Percentiles rank a stretch among this genome's conserved stretches.
Evolutionary conservation across 2,329 filamentous ascomycete genomes (phyloP).

Genomic region (Fusarium pseudocircinatum): DNA sequence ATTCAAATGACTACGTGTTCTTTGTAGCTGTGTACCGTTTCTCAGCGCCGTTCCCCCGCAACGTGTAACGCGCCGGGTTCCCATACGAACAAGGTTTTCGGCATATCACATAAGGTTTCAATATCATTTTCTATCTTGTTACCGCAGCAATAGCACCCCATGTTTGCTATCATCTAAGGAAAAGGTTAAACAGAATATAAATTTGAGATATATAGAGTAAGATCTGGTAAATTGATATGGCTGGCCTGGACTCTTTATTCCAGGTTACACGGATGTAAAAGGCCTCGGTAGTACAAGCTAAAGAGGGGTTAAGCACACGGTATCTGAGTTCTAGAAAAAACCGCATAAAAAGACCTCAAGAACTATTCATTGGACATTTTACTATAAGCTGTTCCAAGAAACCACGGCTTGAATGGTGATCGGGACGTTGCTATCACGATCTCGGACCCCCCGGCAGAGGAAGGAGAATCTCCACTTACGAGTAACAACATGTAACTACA

Average conservation of each 20-base stretch:
- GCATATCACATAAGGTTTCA: not conserved
- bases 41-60: not conserved
- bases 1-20: not conserved
- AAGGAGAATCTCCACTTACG: too few species aligned
- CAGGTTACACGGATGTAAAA: not conserved
- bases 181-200: accelerated
- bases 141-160: accelerated
- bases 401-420: too few species aligned
- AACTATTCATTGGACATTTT: too few species aligned
- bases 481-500: too few species aligned
- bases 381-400: too few species aligned
- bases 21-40: not conserved
- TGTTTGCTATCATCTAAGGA: accelerated
- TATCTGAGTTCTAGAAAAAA: too few species aligned
- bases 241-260: accelerated
- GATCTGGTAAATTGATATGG: accelerated
- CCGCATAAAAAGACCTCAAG: too few species aligned
- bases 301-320: too few species aligned
- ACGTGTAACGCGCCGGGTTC: accelerated
- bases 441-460: too few species aligned
- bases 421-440: too few species aligned
- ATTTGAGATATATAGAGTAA: accelerated
- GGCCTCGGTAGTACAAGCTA: accelerated
- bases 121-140: not conserved
- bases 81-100: not conserved